Conservation (phyloP, 2,329 filamentous ascomycete genomes). For the Colletotrichum orbiculare region DNA sequence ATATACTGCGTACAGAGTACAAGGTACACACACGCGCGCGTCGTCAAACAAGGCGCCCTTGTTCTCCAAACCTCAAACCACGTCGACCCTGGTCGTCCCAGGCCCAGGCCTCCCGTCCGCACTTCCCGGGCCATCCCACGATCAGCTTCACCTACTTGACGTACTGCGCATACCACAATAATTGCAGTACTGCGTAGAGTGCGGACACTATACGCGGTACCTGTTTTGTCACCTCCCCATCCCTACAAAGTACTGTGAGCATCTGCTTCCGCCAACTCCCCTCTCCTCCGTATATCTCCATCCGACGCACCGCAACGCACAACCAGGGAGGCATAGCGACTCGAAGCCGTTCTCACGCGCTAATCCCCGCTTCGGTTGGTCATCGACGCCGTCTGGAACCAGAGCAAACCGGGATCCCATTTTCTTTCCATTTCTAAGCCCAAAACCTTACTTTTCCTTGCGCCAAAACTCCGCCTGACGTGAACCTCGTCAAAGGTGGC, state of each 20-base stretch:
- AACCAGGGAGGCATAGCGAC: constrained; percentile 21
- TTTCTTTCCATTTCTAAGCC: constrained; percentile 32
- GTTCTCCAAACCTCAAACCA: constrained; percentile 14
- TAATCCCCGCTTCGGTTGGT: constrained; percentile 26
- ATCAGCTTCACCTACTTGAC: constrained; percentile 11
- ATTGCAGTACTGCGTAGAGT: neutral
- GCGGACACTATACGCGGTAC: no score
- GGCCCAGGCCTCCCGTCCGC: constrained; percentile 31
- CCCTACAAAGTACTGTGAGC: neutral
- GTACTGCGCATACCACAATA: neutral
- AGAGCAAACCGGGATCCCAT: constrained; percentile 10
- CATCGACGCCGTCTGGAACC: constrained; percentile 16
- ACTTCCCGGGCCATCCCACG: constrained; percentile 29
- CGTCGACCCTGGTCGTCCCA: constrained; percentile 5
- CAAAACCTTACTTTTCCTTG: constrained; percentile 20
- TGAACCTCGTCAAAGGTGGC: constrained; percentile 19
- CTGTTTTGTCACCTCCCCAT: neutral
- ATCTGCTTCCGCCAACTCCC: constrained; percentile 11
- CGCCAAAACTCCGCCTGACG: constrained; percentile 10
- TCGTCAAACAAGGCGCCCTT: constrained; percentile 28
- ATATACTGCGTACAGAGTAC: no score
- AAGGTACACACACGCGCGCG: neutral
- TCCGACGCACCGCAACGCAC: constrained; percentile 18
- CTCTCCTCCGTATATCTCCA: constrained; percentile 2
- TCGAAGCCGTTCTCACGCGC: constrained; percentile 24